phyloP scores from a whole-genome alignment of 306 rosid genomes.

The Carpinus fangiana region DNA sequence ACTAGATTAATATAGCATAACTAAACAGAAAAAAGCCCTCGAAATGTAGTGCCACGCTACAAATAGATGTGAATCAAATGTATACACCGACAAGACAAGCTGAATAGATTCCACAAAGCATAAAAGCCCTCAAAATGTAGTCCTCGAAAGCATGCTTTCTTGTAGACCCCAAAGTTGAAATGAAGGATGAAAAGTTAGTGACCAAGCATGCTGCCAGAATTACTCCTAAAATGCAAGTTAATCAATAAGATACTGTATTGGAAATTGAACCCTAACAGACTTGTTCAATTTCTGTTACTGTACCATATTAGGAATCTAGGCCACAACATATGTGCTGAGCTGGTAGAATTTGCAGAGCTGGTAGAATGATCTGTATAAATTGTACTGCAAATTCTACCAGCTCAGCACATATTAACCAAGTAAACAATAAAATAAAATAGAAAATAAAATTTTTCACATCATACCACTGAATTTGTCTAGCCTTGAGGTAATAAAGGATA shows the following conservation, averaged over 20 bases:
- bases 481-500: conserved; percentile 44
- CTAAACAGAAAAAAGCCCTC: background rate
- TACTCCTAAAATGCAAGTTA: background rate
- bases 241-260: background rate
- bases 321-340: no score
- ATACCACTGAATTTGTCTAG: conserved; percentile 71
- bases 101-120: background rate
- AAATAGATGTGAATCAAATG: background rate
- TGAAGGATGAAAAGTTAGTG: background rate
- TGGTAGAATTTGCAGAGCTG: no score
- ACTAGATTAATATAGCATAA: background rate
- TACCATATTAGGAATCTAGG: no score
- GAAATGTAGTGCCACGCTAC: background rate
- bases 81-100: background rate
- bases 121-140: background rate
- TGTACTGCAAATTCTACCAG: background rate
- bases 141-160: background rate
- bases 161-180: background rate
- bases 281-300: background rate
- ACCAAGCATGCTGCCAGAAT: background rate
- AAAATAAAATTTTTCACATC: background rate
- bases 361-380: background rate
- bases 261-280: background rate
- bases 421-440: background rate
- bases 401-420: background rate